These are phyloP conservation scores for Kwoniella shivajii DNA, from an alignment of 1,284 basidiomycete genomes.

Conservation along the genomic window DNA sequence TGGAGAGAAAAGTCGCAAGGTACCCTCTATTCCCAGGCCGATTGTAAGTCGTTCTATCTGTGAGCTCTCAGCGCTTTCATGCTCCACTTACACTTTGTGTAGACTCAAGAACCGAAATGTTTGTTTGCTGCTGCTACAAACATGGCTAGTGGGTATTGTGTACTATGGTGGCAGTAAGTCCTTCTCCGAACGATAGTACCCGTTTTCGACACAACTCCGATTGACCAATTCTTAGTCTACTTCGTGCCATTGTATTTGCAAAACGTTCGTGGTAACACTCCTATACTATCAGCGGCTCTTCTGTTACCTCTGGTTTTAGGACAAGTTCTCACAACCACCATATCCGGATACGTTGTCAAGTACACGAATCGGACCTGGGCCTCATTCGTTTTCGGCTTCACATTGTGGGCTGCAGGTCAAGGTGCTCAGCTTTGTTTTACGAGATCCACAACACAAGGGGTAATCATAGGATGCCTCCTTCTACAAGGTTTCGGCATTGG, in stretches of 20 bases:
- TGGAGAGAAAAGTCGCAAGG: conserved; percentile 19
- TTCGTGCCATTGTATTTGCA: conserved; percentile 39
- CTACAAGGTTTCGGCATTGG: conserved; percentile 43
- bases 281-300: conserved; percentile 32
- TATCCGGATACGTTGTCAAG: conserved; percentile 35
- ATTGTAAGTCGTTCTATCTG: conserved; percentile 11
- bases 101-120: conserved; percentile 34
- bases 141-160: conserved; percentile 36
- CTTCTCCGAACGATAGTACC: background rate
- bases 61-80: background rate
- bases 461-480: conserved; percentile 26
- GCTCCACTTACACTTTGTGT: background rate
- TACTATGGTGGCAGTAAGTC: conserved; percentile 34
- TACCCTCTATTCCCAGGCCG: conserved; percentile 27
- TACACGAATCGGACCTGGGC: conserved; percentile 22
- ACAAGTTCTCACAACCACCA: conserved; percentile 32
- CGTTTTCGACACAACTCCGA: background rate
- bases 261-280: conserved; percentile 26
- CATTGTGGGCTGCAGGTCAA: conserved; percentile 29
- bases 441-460: conserved; percentile 13
- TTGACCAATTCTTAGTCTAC: conserved; percentile 10
- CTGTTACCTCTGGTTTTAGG: conserved; percentile 38
- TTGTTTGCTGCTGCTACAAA: conserved; percentile 30
- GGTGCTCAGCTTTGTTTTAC: conserved; percentile 31
- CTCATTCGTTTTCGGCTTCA: conserved; percentile 34